These are phyloP conservation scores for Lepidopterella palustris DNA, from an alignment of 495 filamentous ascomycete genomes.

Conservation along the genomic window DNA sequence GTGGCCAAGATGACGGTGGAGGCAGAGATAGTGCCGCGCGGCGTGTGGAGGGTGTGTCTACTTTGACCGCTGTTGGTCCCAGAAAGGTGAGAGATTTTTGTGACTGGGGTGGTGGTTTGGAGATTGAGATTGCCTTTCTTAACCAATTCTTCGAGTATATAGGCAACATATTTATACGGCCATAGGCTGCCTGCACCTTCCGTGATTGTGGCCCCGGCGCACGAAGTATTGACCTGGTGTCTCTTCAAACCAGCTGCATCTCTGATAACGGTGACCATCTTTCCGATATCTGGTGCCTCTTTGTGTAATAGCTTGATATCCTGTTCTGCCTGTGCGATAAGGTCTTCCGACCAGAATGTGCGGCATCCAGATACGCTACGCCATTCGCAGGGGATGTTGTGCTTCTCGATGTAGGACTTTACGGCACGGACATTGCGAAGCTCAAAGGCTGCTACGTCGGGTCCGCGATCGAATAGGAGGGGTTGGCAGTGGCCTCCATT, in stretches of 20 bases:
- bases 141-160: constrained; percentile 54
- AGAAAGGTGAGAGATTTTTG: constrained; percentile 31
- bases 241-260: constrained; percentile 31
- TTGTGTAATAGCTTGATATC: constrained; percentile 40
- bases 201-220: constrained; percentile 40
- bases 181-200: constrained; percentile 50
- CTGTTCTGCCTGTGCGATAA: constrained; percentile 43
- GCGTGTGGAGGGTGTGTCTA: constrained; percentile 54
- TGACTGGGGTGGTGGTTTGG: constrained; percentile 67
- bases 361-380: constrained; percentile 46
- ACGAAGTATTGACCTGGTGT: constrained; percentile 39
- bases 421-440: constrained; percentile 52
- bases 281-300: constrained; percentile 48
- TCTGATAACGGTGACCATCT: constrained; percentile 29
- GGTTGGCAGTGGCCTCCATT: constrained; percentile 76
- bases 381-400: constrained; percentile 60
- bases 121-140: constrained; percentile 51
- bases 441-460: constrained; percentile 57
- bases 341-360: constrained; percentile 44
- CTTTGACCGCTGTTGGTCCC: constrained; percentile 14
- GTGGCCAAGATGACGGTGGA: constrained; percentile 65
- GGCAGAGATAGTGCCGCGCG: constrained; percentile 53
- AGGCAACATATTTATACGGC: constrained; percentile 75
- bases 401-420: constrained; percentile 42
- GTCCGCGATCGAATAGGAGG: constrained; percentile 45